Evolutionary conservation across 1,284 basidiomycete genomes (phyloP).

Genomic region (Amylostereum areolatum): DNA sequence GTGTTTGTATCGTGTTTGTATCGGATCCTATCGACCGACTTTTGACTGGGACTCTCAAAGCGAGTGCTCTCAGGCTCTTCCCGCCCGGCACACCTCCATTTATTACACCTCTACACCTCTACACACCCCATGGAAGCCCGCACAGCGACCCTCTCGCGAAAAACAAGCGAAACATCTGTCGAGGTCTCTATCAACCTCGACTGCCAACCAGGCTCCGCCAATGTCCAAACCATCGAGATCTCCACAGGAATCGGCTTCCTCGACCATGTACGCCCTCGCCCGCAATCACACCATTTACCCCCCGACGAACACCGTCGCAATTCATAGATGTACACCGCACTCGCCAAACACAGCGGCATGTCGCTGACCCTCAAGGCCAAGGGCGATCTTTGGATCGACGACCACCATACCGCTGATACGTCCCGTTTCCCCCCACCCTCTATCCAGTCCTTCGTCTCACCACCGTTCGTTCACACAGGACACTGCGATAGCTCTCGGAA

Average conservation of each 20-base stretch:
- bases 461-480: slow-evolving; percentile 59
- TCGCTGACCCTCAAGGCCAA: slow-evolving; percentile 87
- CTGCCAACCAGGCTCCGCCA: slow-evolving; percentile 57
- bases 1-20: too few relatives aligned
- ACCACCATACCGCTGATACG: slow-evolving; percentile 98
- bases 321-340: slow-evolving; percentile 88
- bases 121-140: slow-evolving; percentile 39
- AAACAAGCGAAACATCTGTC: slow-evolving; percentile 93
- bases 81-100: too few relatives aligned
- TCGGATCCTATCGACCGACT: too few relatives aligned
- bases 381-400: slow-evolving; percentile 97
- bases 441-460: slow-evolving; percentile 7
- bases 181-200: slow-evolving; percentile 82
- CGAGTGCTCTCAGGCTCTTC: too few relatives aligned
- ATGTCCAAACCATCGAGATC: slow-evolving; percentile 77
- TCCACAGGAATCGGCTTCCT: slow-evolving; percentile 97
- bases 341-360: slow-evolving; percentile 93
- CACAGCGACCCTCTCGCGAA: slow-evolving; percentile 74
- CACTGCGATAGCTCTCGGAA: slow-evolving; percentile 87
- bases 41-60: too few relatives aligned
- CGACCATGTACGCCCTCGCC: slow-evolving; percentile 73
- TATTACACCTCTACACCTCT: too few relatives aligned
- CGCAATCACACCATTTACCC: not conserved
- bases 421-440: slow-evolving; percentile 17
- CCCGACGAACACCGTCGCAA: slow-evolving; percentile 1